Evolutionary conservation across 2,329 filamentous ascomycete species (phyloP).

Genomic region (Fusarium longipes): DNA sequence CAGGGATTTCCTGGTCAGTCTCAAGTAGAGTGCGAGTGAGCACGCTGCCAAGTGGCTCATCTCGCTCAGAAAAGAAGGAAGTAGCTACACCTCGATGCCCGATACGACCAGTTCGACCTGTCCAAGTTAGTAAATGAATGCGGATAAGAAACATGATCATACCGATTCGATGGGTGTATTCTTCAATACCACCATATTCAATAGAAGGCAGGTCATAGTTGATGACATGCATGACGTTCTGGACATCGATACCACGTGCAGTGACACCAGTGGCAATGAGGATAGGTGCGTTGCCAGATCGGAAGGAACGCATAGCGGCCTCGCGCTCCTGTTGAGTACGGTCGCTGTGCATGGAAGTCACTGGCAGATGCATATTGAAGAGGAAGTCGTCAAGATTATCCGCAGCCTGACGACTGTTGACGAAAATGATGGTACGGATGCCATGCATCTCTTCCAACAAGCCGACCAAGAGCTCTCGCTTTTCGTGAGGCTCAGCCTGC

Average conservation of each 20-base stretch:
- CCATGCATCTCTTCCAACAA: slow-evolving; percentile 77
- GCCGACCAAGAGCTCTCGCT: slow-evolving; percentile 77
- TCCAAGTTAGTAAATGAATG: slow-evolving; percentile 9
- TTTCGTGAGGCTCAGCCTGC: slow-evolving; percentile 71
- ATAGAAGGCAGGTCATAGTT: slow-evolving; percentile 87
- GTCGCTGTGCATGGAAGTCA: slow-evolving; percentile 87
- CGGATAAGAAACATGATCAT: slow-evolving; percentile 50
- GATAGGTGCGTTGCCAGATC: slow-evolving; percentile 78
- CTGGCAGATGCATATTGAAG: slow-evolving; percentile 82
- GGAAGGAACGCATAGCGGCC: slow-evolving; percentile 89
- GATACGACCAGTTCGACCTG: slow-evolving; percentile 92
- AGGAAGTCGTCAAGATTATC: slow-evolving; percentile 90
- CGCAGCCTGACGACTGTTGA: slow-evolving; percentile 80
- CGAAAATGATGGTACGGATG: slow-evolving; percentile 87
- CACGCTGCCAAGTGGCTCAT: slow-evolving; percentile 77
- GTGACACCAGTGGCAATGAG: slow-evolving; percentile 88
- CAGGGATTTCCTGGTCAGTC: slow-evolving; percentile 80
- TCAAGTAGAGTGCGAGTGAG: slow-evolving; percentile 87
- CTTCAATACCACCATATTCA: slow-evolving; percentile 86
- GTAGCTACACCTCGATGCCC: slow-evolving; percentile 87
- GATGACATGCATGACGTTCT: slow-evolving; percentile 89
- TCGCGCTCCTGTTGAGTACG: slow-evolving; percentile 93
- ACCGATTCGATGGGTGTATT: slow-evolving; percentile 96
- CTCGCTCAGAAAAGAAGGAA: slow-evolving; percentile 85
- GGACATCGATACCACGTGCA: slow-evolving; percentile 89